These are phyloP conservation scores for Pascua sp. DNA, from an alignment of 1,284 basidiomycete genomes.

Conservation along the genomic window DNA sequence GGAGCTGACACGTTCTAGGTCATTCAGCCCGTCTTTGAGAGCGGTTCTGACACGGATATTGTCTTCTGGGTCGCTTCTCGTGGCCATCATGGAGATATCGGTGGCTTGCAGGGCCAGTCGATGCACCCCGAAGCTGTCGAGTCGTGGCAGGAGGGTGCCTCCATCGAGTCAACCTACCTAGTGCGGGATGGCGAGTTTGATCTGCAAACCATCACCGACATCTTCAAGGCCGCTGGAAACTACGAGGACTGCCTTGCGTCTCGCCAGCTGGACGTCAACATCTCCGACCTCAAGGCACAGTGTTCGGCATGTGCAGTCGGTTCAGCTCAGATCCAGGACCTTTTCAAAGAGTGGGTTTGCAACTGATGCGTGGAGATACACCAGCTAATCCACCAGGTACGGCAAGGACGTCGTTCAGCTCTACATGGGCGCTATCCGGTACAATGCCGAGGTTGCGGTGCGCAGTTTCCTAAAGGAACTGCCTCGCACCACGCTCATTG, in stretches of 20 bases:
- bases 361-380: too few relatives aligned
- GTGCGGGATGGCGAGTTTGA: slow-evolving; percentile 25
- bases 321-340: slow-evolving; percentile 14
- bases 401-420: slow-evolving; percentile 13
- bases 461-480: slow-evolving; percentile 67
- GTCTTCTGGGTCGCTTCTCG: slow-evolving; percentile 40
- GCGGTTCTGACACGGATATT: slow-evolving; percentile 23
- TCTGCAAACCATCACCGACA: slow-evolving; percentile 17
- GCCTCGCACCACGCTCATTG: slow-evolving; percentile 59
- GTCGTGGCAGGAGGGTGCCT: slow-evolving; percentile 73
- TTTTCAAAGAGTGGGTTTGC: slow-evolving; percentile 9
- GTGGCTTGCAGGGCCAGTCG: slow-evolving; percentile 55
- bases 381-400: background rate
- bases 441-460: slow-evolving; percentile 85
- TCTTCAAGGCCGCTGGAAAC: slow-evolving; percentile 13
- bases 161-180: slow-evolving; percentile 6
- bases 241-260: slow-evolving; percentile 12
- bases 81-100: slow-evolving; percentile 37
- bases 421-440: slow-evolving; percentile 80
- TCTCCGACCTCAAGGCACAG: slow-evolving; percentile 23
- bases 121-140: slow-evolving; percentile 91
- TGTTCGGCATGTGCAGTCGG: slow-evolving; percentile 21
- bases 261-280: slow-evolving; percentile 12
- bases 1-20: slow-evolving; percentile 7
- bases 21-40: slow-evolving; percentile 37